Conservation (phyloP, 495 filamentous ascomycete species). For the Penicillium manginii region DNA sequence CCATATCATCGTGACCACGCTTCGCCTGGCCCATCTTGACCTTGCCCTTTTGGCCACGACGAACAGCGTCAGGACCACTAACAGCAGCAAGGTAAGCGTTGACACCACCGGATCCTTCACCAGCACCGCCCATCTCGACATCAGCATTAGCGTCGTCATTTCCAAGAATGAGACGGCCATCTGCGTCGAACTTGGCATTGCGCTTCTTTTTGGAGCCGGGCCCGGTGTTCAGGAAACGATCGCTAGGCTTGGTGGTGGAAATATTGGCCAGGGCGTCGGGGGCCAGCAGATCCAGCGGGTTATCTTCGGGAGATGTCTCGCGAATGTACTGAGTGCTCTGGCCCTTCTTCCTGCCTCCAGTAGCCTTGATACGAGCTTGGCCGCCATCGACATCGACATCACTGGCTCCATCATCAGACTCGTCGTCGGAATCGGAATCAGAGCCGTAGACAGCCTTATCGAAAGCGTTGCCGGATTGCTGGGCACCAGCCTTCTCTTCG, state of each 20-base stretch:
- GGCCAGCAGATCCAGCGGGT: slow-evolving; percentile 91
- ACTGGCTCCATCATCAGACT: slow-evolving; percentile 62
- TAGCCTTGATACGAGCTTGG: slow-evolving; percentile 36
- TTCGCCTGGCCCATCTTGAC: slow-evolving; percentile 79
- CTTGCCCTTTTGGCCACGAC: slow-evolving; percentile 79
- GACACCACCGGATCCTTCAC: slow-evolving; percentile 59
- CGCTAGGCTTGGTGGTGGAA: slow-evolving; percentile 82
- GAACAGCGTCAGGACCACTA: slow-evolving; percentile 78
- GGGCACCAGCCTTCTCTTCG: slow-evolving; percentile 33
- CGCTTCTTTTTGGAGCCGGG: slow-evolving; percentile 51
- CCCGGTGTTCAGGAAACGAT: slow-evolving; percentile 48
- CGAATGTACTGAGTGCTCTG: slow-evolving; percentile 79
- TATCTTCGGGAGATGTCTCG: slow-evolving; percentile 78
- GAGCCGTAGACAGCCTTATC: slow-evolving; percentile 94
- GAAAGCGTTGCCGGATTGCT: slow-evolving; percentile 81
- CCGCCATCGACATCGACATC: slow-evolving; percentile 60
- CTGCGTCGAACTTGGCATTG: slow-evolving; percentile 70
- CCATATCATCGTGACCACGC: slow-evolving; percentile 66
- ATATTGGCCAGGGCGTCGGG: slow-evolving; percentile 88
- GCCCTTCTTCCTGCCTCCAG: slow-evolving; percentile 43
- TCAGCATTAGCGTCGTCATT: slow-evolving; percentile 49
- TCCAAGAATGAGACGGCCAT: slow-evolving; percentile 88
- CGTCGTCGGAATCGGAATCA: slow-evolving; percentile 68
- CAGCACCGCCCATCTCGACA: slow-evolving; percentile 64
- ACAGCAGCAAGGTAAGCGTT: slow-evolving; percentile 93